Evolutionary conservation across 2,329 filamentous ascomycete species (phyloP).

Genomic region (Helotiales sp.): DNA sequence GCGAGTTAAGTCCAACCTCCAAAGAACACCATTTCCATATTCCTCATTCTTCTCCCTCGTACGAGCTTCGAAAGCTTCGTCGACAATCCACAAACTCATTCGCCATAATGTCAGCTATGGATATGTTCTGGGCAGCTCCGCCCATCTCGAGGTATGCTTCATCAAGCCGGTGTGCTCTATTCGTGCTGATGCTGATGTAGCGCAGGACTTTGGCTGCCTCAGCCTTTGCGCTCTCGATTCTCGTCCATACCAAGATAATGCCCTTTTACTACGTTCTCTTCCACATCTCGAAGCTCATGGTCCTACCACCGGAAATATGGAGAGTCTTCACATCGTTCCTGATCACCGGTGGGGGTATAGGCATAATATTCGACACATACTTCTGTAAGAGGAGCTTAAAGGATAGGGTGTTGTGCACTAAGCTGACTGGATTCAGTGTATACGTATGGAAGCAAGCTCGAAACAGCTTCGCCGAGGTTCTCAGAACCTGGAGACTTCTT

Average conservation of each 20-base stretch:
- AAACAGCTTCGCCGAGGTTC: constrained; percentile 61
- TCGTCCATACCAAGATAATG: constrained; percentile 56
- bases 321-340: constrained; percentile 38
- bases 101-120: constrained; percentile 45
- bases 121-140: constrained; percentile 64
- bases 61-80: constrained; percentile 22
- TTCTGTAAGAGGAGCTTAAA: constrained; percentile 49
- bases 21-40: constrained; percentile 21
- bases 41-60: constrained; percentile 7
- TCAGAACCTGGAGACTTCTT: constrained; percentile 65
- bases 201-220: constrained; percentile 63
- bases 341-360: constrained; percentile 35
- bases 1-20: not conserved
- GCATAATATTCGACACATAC: constrained; percentile 68
- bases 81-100: constrained; percentile 7
- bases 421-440: constrained; percentile 50
- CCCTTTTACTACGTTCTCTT: constrained; percentile 51
- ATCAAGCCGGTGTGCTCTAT: constrained; percentile 11
- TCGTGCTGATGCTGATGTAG: constrained; percentile 46
- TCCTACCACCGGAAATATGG: constrained; percentile 45
- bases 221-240: constrained; percentile 58
- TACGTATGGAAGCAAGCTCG: constrained; percentile 64
- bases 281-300: constrained; percentile 48
- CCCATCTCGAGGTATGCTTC: constrained; percentile 62
- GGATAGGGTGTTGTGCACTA: not conserved